These are phyloP conservation scores for Coniochaeta sp. DNA, from an alignment of 2,329 filamentous ascomycete species.

Conservation along the genomic window DNA sequence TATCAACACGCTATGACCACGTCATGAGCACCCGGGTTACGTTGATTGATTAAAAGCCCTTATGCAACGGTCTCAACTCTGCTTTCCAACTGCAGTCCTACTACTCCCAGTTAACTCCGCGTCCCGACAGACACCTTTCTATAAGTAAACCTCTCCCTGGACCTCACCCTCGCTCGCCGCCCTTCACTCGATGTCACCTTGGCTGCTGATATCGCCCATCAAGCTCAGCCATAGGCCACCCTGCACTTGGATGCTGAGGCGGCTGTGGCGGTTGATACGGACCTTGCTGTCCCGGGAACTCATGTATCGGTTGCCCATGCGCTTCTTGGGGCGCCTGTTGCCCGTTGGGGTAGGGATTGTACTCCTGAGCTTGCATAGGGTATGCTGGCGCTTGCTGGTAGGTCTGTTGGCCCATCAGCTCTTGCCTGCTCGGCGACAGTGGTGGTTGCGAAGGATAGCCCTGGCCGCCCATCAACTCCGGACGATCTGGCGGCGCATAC, in stretches of 20 bases:
- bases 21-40: no score
- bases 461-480: not conserved
- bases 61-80: no score
- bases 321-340: not conserved
- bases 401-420: conserved; percentile 1
- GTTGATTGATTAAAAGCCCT: no score
- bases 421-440: not conserved
- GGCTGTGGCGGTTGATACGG: not conserved
- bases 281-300: not conserved
- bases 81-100: no score
- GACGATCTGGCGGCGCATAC: not conserved
- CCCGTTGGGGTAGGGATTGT: not conserved
- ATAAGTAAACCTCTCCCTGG: no score
- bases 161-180: no score
- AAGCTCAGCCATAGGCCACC: not conserved
- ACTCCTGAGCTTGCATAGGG: conserved; percentile 1
- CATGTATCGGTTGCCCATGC: not conserved
- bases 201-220: not conserved
- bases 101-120: no score
- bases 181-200: not conserved
- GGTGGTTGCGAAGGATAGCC: not conserved
- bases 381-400: not conserved
- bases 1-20: no score
- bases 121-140: no score
- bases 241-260: not conserved